These are phyloP conservation scores for Cladosporium sp. DNA, from an alignment of 2,329 filamentous ascomycete species.

Conservation along the genomic window DNA sequence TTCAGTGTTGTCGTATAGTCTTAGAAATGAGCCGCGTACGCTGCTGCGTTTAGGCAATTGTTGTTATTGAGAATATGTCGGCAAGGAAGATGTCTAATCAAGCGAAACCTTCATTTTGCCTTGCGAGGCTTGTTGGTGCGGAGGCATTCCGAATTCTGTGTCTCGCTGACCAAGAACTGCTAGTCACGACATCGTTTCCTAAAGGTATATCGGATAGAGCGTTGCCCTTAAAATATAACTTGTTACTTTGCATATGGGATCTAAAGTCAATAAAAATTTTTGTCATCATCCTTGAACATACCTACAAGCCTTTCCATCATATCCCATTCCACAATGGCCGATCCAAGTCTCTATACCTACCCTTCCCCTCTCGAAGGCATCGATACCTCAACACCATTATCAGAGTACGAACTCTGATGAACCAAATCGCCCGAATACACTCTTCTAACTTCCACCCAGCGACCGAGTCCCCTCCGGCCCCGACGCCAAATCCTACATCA, in stretches of 20 bases:
- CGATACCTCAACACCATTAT: slow-evolving; percentile 49
- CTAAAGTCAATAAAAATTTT: not conserved
- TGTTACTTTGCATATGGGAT: not conserved
- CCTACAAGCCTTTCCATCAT: not conserved
- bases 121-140: not conserved
- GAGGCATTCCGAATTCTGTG: slow-evolving; percentile 4
- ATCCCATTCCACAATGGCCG: slow-evolving; percentile 43
- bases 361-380: slow-evolving; percentile 57
- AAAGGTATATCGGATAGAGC: not conserved
- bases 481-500: slow-evolving; percentile 77
- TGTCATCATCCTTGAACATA: not conserved
- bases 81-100: not conserved
- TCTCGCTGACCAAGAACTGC: slow-evolving; percentile 9
- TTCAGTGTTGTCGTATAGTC: not conserved
- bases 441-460: slow-evolving; percentile 14
- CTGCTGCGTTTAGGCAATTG: not conserved
- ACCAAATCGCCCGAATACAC: not conserved
- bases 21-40: not conserved
- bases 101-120: slow-evolving; percentile 1
- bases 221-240: not conserved
- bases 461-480: slow-evolving; percentile 45
- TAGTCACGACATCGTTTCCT: not conserved
- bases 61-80: not conserved
- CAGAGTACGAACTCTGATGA: slow-evolving; percentile 34
- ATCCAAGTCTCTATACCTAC: slow-evolving; percentile 55